Conservation (phyloP, 23 red algal species). For the Chondrus crispus region DNA sequence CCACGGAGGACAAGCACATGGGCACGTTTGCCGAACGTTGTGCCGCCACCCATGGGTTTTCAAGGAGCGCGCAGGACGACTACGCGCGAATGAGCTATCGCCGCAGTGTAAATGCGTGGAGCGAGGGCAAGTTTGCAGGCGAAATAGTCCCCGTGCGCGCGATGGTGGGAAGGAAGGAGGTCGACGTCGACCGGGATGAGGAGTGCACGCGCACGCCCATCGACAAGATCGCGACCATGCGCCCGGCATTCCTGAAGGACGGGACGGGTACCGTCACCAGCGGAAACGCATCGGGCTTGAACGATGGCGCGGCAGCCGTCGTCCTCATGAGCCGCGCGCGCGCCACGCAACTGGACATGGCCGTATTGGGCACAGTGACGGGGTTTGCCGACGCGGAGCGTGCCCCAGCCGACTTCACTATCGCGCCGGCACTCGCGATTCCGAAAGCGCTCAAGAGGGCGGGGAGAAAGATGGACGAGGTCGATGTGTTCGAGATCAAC, state of each 20-base stretch:
- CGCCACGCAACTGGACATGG: conserved; percentile 49
- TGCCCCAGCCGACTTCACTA: conserved; percentile 76
- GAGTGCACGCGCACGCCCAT: conserved; percentile 46
- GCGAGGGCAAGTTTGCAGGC: conserved; percentile 42
- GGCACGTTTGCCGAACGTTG: conserved; percentile 68
- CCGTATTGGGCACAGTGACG: conserved; percentile 51
- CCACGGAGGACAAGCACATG: conserved; percentile 55
- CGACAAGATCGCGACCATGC: conserved; percentile 23
- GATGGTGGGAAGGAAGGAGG: background rate
- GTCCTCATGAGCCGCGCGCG: conserved; percentile 60
- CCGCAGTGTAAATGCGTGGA: conserved; percentile 48
- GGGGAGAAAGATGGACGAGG: conserved; percentile 42
- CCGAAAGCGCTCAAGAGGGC: conserved; percentile 72
- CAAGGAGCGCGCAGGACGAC: conserved; percentile 82
- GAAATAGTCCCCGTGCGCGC: conserved; percentile 76
- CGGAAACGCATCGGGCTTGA: conserved; percentile 86
- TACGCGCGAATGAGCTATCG: conserved; percentile 74
- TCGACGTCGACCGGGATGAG: conserved; percentile 58
- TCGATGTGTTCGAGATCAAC: conserved; percentile 96
- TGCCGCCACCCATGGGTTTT: conserved; percentile 43
- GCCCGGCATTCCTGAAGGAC: conserved; percentile 49
- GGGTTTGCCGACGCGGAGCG: conserved; percentile 82
- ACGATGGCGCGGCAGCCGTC: conserved; percentile 94
- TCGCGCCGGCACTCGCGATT: conserved; percentile 75
- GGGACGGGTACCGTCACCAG: conserved; percentile 90